phyloP scores from a whole-genome alignment of 139 green algal genomes.

The Chlamydomonas eustigma region DNA sequence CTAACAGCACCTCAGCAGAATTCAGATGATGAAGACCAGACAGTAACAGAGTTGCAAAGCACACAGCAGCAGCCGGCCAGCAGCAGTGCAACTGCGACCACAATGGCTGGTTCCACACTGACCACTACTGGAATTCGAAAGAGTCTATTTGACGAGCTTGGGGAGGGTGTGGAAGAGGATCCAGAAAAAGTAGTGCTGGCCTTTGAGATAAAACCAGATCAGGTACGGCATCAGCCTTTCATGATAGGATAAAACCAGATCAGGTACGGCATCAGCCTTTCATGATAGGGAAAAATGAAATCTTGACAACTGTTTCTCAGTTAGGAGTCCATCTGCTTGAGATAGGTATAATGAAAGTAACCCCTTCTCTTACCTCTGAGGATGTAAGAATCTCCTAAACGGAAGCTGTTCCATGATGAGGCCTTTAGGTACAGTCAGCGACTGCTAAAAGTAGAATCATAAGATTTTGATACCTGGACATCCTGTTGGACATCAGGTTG shows the following conservation, averaged over 20 bases:
- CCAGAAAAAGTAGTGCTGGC: slow-evolving; percentile 49
- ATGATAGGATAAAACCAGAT: slow-evolving; percentile 61
- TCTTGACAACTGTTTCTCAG: too few species aligned
- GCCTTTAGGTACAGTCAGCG: neutral
- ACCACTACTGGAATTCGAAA: neutral
- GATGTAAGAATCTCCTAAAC: too few species aligned
- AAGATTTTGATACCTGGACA: slow-evolving; percentile 36
- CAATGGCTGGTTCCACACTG: neutral
- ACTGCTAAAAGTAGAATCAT: neutral
- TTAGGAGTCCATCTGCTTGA: too few species aligned
- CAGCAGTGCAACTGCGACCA: neutral
- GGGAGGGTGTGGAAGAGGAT: slow-evolving; percentile 48
- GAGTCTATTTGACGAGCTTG: slow-evolving; percentile 16
- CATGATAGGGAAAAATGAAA: slow-evolving; percentile 62
- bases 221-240: too few species aligned
- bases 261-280: too few species aligned
- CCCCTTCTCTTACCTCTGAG: too few species aligned
- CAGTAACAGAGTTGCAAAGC: neutral
- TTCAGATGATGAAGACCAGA: neutral
- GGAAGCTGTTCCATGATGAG: neutral
- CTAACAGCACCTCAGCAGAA: neutral
- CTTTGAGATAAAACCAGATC: slow-evolving; percentile 69
- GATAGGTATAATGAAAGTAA: too few species aligned
- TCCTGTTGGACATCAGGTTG: slow-evolving; percentile 60
- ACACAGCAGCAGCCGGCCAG: neutral